Evolutionary conservation across 164 flowering plant genomes (phyloP).

Genomic region (Tinospora cordifolia): DNA sequence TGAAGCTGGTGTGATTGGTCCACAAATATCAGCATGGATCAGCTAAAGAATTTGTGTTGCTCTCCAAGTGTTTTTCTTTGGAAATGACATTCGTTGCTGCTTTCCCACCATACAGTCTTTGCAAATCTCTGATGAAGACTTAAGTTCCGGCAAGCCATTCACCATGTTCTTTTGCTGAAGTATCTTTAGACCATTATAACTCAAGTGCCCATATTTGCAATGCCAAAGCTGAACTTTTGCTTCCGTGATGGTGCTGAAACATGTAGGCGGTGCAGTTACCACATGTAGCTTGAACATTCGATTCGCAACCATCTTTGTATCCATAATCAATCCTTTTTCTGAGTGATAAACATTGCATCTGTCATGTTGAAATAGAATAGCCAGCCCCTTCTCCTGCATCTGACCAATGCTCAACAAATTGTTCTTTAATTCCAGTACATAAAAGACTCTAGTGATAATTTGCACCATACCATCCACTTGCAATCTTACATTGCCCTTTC

Average conservation of each 20-base stretch:
- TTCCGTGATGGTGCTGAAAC: not conserved
- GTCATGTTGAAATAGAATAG: slow-evolving; percentile 42
- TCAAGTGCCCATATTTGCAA: not conserved
- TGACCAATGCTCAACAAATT: not conserved
- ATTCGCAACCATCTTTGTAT: not conserved
- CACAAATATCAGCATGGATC: too few relatives aligned
- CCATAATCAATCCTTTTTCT: not conserved
- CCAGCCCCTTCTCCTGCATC: not conserved
- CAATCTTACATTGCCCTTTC: slow-evolving; percentile 6
- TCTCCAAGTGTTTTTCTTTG: too few relatives aligned
- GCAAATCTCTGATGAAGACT: not conserved
- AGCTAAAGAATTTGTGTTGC: too few relatives aligned
- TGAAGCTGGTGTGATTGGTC: too few relatives aligned
- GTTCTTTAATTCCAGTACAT: not conserved
- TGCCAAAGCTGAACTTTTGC: not conserved
- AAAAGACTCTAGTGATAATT: not conserved
- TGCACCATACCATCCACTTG: not conserved
- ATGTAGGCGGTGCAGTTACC: not conserved
- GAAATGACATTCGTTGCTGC: too few relatives aligned
- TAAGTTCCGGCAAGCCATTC: not conserved
- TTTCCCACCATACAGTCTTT: not conserved
- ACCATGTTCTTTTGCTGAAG: not conserved
- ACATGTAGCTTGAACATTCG: slow-evolving; percentile 6
- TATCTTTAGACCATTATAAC: not conserved
- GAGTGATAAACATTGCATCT: not conserved